Conservation (phyloP, 371 early-diverging fungal species). For the Circinella minor region DNA sequence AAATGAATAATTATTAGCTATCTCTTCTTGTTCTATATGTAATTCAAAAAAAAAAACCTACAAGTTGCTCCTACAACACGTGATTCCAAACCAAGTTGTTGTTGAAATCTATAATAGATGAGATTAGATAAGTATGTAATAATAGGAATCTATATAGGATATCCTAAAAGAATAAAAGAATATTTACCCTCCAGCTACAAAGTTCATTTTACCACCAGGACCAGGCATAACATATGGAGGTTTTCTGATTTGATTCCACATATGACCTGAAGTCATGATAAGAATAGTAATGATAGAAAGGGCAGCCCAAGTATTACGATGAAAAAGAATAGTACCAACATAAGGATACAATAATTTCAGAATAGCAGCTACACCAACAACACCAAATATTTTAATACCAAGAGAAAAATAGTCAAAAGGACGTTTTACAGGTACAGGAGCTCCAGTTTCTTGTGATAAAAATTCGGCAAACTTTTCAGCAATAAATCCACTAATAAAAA, state of each 20-base stretch:
- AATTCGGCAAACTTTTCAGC: conserved; percentile 74
- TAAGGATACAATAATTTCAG: conserved; percentile 49
- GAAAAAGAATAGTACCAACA: conserved; percentile 53
- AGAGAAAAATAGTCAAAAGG: conserved; percentile 51
- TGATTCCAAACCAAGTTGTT: conserved; percentile 80
- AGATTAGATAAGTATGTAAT: not conserved
- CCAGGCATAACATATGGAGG: conserved; percentile 71
- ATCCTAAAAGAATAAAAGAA: not conserved
- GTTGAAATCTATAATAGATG: conserved; percentile 61
- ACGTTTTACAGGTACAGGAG: conserved; percentile 43
- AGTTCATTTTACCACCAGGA: conserved; percentile 63
- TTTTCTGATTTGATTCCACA: conserved; percentile 89
- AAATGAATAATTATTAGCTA: no score
- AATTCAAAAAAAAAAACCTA: conserved; percentile 46
- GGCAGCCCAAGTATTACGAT: conserved; percentile 67
- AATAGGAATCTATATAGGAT: not conserved
- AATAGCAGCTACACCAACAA: conserved; percentile 41
- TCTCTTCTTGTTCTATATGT: no score
- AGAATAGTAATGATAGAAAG: conserved; percentile 65
- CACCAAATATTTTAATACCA: conserved; percentile 47
- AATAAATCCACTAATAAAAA: conserved; percentile 58
- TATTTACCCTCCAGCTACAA: conserved; percentile 65
- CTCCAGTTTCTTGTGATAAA: conserved; percentile 52
- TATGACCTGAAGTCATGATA: conserved; percentile 81
- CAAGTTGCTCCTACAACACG: conserved; percentile 80